These are phyloP conservation scores for Xylariaceae sp. DNA, from an alignment of 2,329 filamentous ascomycete genomes.

Conservation along the genomic window DNA sequence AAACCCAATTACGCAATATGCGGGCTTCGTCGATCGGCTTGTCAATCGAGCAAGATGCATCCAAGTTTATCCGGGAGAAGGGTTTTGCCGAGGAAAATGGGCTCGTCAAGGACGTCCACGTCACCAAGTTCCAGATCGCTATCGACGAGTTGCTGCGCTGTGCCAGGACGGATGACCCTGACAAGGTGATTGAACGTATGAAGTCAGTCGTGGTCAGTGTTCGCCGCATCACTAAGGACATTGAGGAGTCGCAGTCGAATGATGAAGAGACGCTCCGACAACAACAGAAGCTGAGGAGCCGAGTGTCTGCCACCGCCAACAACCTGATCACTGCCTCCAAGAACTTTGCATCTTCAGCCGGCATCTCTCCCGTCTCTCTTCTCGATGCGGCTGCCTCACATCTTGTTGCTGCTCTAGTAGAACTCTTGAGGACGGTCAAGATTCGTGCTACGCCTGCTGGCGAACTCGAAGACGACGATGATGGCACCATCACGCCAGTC, in stretches of 20 bases:
- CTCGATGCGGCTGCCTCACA: slow-evolving; percentile 91
- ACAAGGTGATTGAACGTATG: slow-evolving; percentile 74
- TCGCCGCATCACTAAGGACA: slow-evolving; percentile 75
- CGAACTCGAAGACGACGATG: slow-evolving; percentile 73
- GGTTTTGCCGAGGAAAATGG: slow-evolving; percentile 65
- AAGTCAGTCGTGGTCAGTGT: slow-evolving; percentile 78
- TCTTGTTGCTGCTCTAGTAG: slow-evolving; percentile 76
- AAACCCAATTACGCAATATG: slow-evolving; percentile 77
- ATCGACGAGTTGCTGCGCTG: slow-evolving; percentile 82
- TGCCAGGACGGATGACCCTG: slow-evolving; percentile 66
- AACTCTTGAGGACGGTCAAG: slow-evolving; percentile 76
- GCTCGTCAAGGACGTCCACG: slow-evolving; percentile 80
- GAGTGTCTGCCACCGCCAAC: slow-evolving; percentile 89
- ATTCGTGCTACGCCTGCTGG: slow-evolving; percentile 67
- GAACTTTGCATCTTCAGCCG: slow-evolving; percentile 76
- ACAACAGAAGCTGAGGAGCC: slow-evolving; percentile 65
- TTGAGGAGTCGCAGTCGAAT: slow-evolving; percentile 51
- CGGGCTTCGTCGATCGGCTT: slow-evolving; percentile 74
- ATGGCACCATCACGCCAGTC: slow-evolving; percentile 56
- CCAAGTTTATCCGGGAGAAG: slow-evolving; percentile 56
- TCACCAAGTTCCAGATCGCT: slow-evolving; percentile 90
- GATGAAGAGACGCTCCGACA: slow-evolving; percentile 49
- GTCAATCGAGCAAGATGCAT: slow-evolving; percentile 60
- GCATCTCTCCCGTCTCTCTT: slow-evolving; percentile 85
- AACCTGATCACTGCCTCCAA: slow-evolving; percentile 91